Evolutionary conservation across 768 basidiomycete genomes (phyloP).

Genomic region (Zangia roseola): DNA sequence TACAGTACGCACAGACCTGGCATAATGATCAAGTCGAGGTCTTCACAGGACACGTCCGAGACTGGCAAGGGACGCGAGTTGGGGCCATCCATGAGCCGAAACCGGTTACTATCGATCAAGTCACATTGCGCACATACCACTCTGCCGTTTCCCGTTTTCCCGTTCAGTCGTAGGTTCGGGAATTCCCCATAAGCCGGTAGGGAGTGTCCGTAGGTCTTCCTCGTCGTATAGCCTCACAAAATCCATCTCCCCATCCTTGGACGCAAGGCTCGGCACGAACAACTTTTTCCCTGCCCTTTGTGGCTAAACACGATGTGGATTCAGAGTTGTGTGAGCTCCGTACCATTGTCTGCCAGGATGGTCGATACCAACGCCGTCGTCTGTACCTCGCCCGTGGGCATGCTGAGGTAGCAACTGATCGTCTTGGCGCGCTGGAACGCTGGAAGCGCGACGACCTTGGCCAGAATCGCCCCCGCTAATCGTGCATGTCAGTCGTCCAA

Average conservation of each 20-base stretch:
- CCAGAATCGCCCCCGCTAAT: conserved; percentile 38
- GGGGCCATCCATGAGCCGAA: not conserved
- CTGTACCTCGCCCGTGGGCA: conserved; percentile 70
- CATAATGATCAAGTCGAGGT: conserved; percentile 62
- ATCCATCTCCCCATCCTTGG: conserved; percentile 53
- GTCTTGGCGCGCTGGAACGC: conserved; percentile 48
- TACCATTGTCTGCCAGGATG: conserved; percentile 55
- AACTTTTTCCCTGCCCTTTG: conserved; percentile 53
- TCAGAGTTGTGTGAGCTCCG: conserved; percentile 11
- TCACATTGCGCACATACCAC: conserved; percentile 57
- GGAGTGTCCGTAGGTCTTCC: conserved; percentile 57
- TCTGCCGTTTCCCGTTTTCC: conserved; percentile 44
- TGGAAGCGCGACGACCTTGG: conserved; percentile 48
- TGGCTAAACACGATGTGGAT: not conserved
- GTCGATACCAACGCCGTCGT: conserved; percentile 51
- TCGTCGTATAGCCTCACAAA: conserved; percentile 59
- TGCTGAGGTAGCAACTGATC: conserved; percentile 77
- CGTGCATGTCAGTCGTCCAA: conserved; percentile 5
- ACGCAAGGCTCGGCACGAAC: conserved; percentile 66
- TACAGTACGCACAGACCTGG: conserved; percentile 48
- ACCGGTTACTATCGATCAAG: conserved; percentile 1
- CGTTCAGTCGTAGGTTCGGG: conserved; percentile 56
- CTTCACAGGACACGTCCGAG: conserved; percentile 34
- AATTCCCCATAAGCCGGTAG: conserved; percentile 72
- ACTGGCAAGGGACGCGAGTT: conserved; percentile 17